Percentiles rank a stretch among this genome's conserved stretches.
Evolutionary conservation across 129 eudicot genomes (phyloP).

Genomic region (Pulicaria dysenterica): DNA sequence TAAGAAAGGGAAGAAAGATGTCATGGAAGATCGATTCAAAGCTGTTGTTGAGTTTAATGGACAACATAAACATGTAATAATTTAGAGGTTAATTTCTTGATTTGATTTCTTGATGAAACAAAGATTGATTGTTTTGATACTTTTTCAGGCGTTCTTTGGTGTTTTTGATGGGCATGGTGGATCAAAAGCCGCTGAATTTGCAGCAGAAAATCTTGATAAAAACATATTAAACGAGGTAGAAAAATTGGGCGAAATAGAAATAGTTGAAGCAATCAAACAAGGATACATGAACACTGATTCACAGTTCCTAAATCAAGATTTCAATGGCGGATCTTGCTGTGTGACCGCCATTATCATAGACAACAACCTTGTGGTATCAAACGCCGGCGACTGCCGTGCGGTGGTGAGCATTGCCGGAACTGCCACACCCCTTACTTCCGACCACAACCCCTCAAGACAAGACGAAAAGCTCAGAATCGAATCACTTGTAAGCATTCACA

Average conservation of each 20-base stretch:
- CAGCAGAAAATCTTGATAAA: constrained; percentile 62
- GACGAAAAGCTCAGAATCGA: constrained; percentile 74
- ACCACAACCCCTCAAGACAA: constrained; percentile 74
- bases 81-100: background rate
- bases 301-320: constrained; percentile 54
- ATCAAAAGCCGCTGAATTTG: constrained; percentile 80
- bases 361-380: constrained; percentile 67
- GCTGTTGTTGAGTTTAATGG: constrained; percentile 52
- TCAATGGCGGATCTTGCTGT: constrained; percentile 69
- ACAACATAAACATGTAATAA: constrained; percentile 69
- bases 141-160: constrained; percentile 78
- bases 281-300: constrained; percentile 73
- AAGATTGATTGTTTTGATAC: background rate
- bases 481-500: constrained; percentile 27
- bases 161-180: constrained; percentile 98
- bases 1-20: constrained; percentile 75
- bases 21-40: constrained; percentile 88
- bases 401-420: constrained; percentile 65
- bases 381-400: constrained; percentile 92
- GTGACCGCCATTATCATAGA: constrained; percentile 65
- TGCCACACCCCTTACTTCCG: constrained; percentile 74
- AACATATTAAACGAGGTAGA: constrained; percentile 57
- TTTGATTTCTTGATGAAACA: background rate
- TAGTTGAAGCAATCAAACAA: constrained; percentile 52
- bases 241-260: constrained; percentile 32